These are phyloP conservation scores for Wakefieldia striispora DNA, from an alignment of 768 basidiomycete species.

Conservation along the genomic window DNA sequence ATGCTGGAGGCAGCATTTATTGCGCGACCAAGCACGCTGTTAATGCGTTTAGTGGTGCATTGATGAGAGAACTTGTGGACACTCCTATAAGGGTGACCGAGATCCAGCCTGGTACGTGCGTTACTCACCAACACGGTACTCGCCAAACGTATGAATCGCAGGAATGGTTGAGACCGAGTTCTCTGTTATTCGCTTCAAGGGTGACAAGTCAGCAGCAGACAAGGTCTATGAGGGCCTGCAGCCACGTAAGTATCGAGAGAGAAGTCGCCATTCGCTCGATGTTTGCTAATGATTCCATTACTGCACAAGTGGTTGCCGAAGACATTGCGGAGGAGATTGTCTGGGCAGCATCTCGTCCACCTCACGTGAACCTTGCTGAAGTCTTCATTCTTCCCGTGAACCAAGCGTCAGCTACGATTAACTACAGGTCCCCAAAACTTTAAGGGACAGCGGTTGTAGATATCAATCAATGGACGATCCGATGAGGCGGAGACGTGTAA, in stretches of 20 bases:
- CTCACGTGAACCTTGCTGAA: slow-evolving; percentile 90
- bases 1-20: slow-evolving; percentile 90
- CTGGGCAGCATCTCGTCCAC: slow-evolving; percentile 89
- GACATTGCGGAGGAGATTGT: slow-evolving; percentile 98
- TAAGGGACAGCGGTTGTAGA: background rate
- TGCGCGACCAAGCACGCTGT: slow-evolving; percentile 90
- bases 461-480: background rate
- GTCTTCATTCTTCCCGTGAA: slow-evolving; percentile 75
- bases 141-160: slow-evolving; percentile 20
- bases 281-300: slow-evolving; percentile 9
- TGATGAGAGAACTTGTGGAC: slow-evolving; percentile 86
- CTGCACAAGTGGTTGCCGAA: slow-evolving; percentile 61
- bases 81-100: slow-evolving; percentile 93
- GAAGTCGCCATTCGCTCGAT: background rate
- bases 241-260: slow-evolving; percentile 57
- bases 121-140: slow-evolving; percentile 1
- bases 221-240: slow-evolving; percentile 89
- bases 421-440: slow-evolving; percentile 43
- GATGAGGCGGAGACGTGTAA: slow-evolving; percentile 9
- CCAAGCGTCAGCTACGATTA: slow-evolving; percentile 68
- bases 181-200: slow-evolving; percentile 85
- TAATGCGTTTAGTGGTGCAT: slow-evolving; percentile 76
- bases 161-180: slow-evolving; percentile 93
- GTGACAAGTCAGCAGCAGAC: slow-evolving; percentile 77
- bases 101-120: slow-evolving; percentile 76